Base-by-base conservation (phyloP, 345 rosid species). In the Citrus sp. region DNA sequence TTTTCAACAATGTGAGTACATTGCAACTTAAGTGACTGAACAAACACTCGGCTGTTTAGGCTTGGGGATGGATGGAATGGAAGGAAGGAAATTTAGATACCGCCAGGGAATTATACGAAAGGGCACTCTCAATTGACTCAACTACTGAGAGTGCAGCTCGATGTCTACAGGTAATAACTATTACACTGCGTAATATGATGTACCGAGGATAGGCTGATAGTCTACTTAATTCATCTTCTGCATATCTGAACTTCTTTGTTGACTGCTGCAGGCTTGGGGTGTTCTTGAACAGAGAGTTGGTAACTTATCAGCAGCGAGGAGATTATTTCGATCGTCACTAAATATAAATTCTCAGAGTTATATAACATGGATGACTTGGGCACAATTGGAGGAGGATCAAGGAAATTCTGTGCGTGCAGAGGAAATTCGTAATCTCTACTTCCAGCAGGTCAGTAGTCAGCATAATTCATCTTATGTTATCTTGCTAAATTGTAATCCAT, bases 11-110 rank as follows among this genome's bases (percentile, higher is more conserved):
- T 8, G 62, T 32, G 13, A 28, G 21, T 51, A 1, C 2, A 35
- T 35, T 18, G 61, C 40, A 38, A 61, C 2, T 59, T 19, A 59
- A 78, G 30, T 25, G 38, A 67, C 61, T 80, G 78, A 77, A 79
- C 77, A 75, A 79, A 38, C 77, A 64, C 71, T 71, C 63, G 65
- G n/a, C 63, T 80, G 59, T 55, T 73, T 80, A 96, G 99, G 99
- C 94, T 71, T 96, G 99, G 99, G 98, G 98, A 77, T 96, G 97
- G 99, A 89, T 93, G 99, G 99, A 96, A 75, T 93, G 99, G 99
- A 93, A 93, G 78, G 98, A 96, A 89, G 99, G 98, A 81, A 93
- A 92, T 83, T 77, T 88, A 81, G 54, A 89, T 28, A 84, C 90
- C 5, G 99, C 99, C 28, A 90, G 97, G 86, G 89, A 88, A 80